Percentiles rank a stretch among this genome's conserved stretches.
Conservation (phyloP, 1,139 yeast species). For the Suhomyces bokatorum region DNA sequence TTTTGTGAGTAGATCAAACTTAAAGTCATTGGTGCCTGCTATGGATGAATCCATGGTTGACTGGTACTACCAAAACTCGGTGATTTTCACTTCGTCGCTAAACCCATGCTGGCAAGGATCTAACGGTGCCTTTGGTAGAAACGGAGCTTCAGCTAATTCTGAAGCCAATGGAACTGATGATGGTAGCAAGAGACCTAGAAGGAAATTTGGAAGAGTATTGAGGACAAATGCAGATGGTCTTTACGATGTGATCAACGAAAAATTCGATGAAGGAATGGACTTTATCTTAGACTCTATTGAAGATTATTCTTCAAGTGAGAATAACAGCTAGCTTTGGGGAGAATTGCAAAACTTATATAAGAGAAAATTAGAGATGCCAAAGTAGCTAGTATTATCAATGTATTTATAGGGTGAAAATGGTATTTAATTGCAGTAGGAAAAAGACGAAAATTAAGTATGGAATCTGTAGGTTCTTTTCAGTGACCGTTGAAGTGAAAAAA, state of each 20-base stretch:
- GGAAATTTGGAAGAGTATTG: slow-evolving; percentile 86
- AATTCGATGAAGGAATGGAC: slow-evolving; percentile 83
- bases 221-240: slow-evolving; percentile 72
- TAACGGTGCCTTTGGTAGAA: slow-evolving; percentile 21
- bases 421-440: too few relatives aligned
- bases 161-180: slow-evolving; percentile 30
- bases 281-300: slow-evolving; percentile 77
- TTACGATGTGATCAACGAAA: slow-evolving; percentile 74
- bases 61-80: slow-evolving; percentile 88
- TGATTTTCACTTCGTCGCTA: slow-evolving; percentile 71
- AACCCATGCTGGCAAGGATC: slow-evolving; percentile 78
- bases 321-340: slow-evolving; percentile 2
- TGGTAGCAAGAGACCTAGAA: slow-evolving; percentile 72
- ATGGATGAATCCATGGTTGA: slow-evolving; percentile 88
- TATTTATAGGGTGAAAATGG: slow-evolving; percentile 1
- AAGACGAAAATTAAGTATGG: too few relatives aligned
- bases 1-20: slow-evolving; percentile 62
- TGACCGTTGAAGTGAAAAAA: too few relatives aligned
- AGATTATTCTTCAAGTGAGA: slow-evolving; percentile 32
- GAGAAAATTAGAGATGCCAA: not conserved
- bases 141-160: slow-evolving; percentile 15
- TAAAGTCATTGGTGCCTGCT: slow-evolving; percentile 78
- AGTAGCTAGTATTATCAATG: slow-evolving; percentile 2
- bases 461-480: too few relatives aligned
- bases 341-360: not conserved